Base-by-base conservation (phyloP, 768 basidiomycete species). In the Termitomyces sp. region DNA sequence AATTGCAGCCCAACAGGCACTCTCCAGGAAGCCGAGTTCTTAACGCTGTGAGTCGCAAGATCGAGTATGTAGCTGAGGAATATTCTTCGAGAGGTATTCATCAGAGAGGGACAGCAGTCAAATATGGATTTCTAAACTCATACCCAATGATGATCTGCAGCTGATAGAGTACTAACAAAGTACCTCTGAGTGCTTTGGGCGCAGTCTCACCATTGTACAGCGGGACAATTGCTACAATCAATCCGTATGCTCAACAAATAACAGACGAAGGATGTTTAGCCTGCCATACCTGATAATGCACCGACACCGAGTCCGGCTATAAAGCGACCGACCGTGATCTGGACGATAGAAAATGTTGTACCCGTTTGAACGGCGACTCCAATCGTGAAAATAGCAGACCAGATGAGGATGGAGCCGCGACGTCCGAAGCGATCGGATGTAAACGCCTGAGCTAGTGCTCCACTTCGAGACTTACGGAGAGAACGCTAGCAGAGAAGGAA, bases 201-300 rank as follows among this genome's bases (percentile, higher is more conserved):
- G 88, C 82, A 0, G 88, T 87, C 70, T 91, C 89, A 39, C 89
- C 88, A 61, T 87, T 89, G 68, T 90, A 91, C 7, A 91, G 63
- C 63, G 83, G 82, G 12, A 84, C 81, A 52, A 83, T 80, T 42
- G 78, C 80, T 80, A 50, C 2, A 33, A 22, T 58, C 1, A 0
- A 39, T 26, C 5, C 16, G 18, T 24, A 9, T 28, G 8, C n/a
- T 42, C 10, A 16, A 7, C 15, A 1, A 20, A 8, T 33, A 5
- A 29, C 26, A 34, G 28, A 53, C 1, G 29, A 37, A n/a, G 8
- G 20, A 9, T 51, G 61, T 28, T 31, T 26, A n/a, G 47, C n/a
- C 5, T 46, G 18, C 29, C 71, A n/a, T 63, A 84, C 85, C 84
- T 59, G 82, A 90, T 50, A 90, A 65, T 2, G 89, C 85, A 2